Evolutionary conservation across 2,329 filamentous ascomycete genomes (phyloP), one percentile per base, ranked within the genome.

Genomic region (Fusarium verticillioides): DNA sequence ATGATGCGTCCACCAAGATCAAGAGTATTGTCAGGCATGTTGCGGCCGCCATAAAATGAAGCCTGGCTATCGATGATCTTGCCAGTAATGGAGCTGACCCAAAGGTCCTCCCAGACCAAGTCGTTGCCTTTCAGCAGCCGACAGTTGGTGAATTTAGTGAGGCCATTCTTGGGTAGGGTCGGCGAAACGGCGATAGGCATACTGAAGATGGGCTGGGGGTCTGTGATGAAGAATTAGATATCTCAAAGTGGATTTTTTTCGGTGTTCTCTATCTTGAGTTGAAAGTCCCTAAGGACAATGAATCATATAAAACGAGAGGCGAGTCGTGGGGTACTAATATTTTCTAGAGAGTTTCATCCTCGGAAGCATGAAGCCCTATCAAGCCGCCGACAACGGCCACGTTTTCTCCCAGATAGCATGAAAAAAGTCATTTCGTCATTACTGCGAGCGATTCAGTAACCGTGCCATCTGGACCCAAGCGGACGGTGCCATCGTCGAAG

Each of bases 91-190:
- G 94, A 93, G 81, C 93, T 95, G 69, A 97, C 91, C 94, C 94
- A 97, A n/a, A 97, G 88, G 79, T 97, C 95, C 72, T 93, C 91
- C 49, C 90, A 83, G 49, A 97, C 87, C 32, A 97, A 86, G 26
- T 86, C 79, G 73, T 92, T 87, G 75, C 89, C 90, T 78, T 90
- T 91, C 66, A 96, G 86, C 32, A 97, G 85, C 57, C 92, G 91
- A 80, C 95, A 97, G 84, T 97, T 97, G 78, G 94, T 96, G 81
- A 97, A 93, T 81, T 96, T 96, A 79, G 93, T 95, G 79, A 97
- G 92, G 78, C 87, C 87, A 72, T 86, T 85, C 37, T 78, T 83
- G 53, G 82, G 82, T 57, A 74, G 75, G 32, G 79, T 79, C 73
- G 79, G 80, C 15, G 82, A 82, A 65, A 85, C 72, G n/a, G 86